Evolutionary conservation across 345 rosid species (phyloP).

Genomic region (Salix koriyanagi): DNA sequence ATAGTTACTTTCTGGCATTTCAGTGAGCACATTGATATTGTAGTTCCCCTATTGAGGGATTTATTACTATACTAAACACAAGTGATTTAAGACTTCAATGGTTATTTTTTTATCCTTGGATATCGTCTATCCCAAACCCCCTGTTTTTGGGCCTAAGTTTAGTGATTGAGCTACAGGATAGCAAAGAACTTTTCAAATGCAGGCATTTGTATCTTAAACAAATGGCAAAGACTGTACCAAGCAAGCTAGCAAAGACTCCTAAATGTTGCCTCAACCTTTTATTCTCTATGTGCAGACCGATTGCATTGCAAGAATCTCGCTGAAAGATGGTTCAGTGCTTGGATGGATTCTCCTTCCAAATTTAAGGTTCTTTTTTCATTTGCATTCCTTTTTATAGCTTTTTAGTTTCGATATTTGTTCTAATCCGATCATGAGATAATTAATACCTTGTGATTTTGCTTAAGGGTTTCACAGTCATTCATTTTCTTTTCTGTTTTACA

Average conservation of each 20-base stretch:
- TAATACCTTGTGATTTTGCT: neutral
- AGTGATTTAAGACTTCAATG: neutral
- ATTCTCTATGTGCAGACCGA: slow-evolving; percentile 52
- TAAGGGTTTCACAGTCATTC: neutral
- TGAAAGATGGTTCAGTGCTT: slow-evolving; percentile 49
- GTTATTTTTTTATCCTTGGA: neutral
- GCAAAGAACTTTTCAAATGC: no score
- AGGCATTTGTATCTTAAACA: neutral
- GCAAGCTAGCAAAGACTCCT: neutral
- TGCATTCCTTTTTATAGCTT: neutral
- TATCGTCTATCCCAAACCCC: neutral
- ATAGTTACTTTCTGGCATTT: neutral
- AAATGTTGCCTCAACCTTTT: slow-evolving; percentile 3
- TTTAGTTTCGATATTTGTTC: neutral
- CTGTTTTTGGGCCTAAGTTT: neutral
- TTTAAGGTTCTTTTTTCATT: slow-evolving; percentile 49
- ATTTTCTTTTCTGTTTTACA: slow-evolving; percentile 22
- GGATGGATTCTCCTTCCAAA: slow-evolving; percentile 83
- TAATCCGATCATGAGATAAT: neutral
- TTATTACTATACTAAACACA: neutral
- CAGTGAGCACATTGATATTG: neutral
- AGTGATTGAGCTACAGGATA: neutral
- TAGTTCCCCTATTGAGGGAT: neutral
- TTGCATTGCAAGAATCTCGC: slow-evolving; percentile 90
- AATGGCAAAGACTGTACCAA: neutral